phyloP scores from a whole-genome alignment of 1,284 basidiomycete genomes.

The Somion occarium region DNA sequence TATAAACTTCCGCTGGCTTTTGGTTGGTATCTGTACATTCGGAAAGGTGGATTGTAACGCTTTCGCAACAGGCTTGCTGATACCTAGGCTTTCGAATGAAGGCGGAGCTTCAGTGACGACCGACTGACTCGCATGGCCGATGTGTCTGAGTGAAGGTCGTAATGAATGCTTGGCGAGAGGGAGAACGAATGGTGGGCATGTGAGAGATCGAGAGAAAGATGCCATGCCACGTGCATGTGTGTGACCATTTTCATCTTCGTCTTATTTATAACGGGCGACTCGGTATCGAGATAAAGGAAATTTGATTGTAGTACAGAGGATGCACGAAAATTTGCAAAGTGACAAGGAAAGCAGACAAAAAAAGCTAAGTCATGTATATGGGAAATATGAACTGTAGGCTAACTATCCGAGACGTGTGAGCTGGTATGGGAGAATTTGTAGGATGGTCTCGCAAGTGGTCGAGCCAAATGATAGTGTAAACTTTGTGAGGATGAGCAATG shows the following conservation, averaged over 20 bases:
- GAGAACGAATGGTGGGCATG: not conserved
- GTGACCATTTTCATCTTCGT: too few species aligned
- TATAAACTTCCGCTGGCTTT: slow-evolving; percentile 56
- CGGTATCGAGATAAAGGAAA: too few species aligned
- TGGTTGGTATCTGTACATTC: slow-evolving; percentile 51
- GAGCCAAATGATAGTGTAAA: slow-evolving; percentile 1
- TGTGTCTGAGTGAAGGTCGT: too few species aligned
- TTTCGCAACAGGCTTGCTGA: slow-evolving; percentile 41
- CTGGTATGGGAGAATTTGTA: not conserved
- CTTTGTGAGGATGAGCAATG: slow-evolving; percentile 13
- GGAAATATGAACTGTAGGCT: not conserved
- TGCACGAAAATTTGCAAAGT: not conserved
- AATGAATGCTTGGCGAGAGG: not conserved
- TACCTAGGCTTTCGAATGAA: slow-evolving; percentile 37
- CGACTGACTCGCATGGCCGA: not conserved
- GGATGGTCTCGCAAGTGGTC: not conserved
- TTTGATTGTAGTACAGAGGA: not conserved
- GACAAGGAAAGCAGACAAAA: not conserved
- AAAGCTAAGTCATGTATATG: not conserved
- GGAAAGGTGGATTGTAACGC: slow-evolving; percentile 60
- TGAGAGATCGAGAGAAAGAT: slow-evolving; percentile 5
- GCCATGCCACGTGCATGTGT: not conserved
- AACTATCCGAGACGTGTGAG: not conserved
- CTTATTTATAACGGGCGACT: too few species aligned
- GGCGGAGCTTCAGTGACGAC: not conserved